These are phyloP conservation scores for Lipomyces orientalis DNA, from an alignment of 805 yeast species.

Conservation along the genomic window DNA sequence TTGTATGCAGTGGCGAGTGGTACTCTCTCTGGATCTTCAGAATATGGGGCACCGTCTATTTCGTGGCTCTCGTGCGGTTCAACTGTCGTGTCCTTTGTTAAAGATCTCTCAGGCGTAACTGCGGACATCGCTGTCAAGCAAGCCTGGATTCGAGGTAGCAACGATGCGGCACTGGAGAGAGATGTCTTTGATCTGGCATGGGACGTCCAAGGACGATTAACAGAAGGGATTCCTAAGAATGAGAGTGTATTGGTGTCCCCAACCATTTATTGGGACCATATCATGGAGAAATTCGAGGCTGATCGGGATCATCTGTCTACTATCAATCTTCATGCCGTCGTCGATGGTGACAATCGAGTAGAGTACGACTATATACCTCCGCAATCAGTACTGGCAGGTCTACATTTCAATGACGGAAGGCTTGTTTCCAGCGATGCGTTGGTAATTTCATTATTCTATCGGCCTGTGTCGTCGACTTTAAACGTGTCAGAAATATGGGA, in stretches of 20 bases:
- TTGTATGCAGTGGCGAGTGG: constrained; percentile 45
- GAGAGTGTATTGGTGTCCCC: constrained; percentile 45
- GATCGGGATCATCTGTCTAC: constrained; percentile 52
- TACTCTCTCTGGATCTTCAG: constrained; percentile 25
- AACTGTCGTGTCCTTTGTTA: background rate
- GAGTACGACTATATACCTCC: background rate
- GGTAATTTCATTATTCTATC: constrained; percentile 10
- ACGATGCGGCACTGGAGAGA: constrained; percentile 46
- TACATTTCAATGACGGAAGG: constrained; percentile 3
- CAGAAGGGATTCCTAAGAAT: constrained; percentile 42
- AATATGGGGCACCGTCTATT: background rate
- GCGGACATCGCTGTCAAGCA: constrained; percentile 45
- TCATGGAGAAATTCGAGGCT: constrained; percentile 39
- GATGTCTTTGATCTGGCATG: constrained; percentile 47
- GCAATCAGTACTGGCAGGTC: constrained; percentile 9
- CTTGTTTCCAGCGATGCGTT: constrained; percentile 16
- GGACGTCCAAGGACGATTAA: constrained; percentile 46
- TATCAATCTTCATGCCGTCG: constrained; percentile 39
- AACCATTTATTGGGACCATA: constrained; percentile 52
- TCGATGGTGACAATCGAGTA: background rate
- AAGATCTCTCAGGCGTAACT: constrained; percentile 18
- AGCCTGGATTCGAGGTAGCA: constrained; percentile 46
- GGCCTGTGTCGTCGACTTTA: background rate
- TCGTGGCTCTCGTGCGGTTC: constrained; percentile 6
- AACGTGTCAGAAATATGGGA: constrained; percentile 11